Conservation (phyloP, 1,139 yeast species). For the Suhomyces wounanorum region DNA sequence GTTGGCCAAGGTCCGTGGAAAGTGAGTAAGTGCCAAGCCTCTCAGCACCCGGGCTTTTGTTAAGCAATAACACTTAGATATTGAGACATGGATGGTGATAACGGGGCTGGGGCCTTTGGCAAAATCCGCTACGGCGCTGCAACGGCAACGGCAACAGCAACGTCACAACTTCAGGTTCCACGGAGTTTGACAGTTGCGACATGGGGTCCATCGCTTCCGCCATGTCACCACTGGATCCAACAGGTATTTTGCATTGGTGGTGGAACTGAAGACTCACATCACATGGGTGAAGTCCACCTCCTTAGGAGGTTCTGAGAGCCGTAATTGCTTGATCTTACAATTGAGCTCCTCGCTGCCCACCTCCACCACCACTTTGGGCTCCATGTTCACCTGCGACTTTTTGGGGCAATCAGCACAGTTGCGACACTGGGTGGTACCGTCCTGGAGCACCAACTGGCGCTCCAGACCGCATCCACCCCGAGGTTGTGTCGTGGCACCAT, state of each 20-base stretch:
- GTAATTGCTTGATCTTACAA: conserved; percentile 1
- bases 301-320: not conserved
- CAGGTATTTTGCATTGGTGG: not conserved
- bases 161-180: too few species aligned
- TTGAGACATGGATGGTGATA: too few species aligned
- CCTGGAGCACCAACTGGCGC: conserved; percentile 22
- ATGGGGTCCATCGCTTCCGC: too few species aligned
- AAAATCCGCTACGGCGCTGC: too few species aligned
- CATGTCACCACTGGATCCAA: too few species aligned
- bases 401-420: conserved; percentile 34
- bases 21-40: too few species aligned
- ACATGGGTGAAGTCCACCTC: conserved; percentile 11
- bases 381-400: conserved; percentile 8
- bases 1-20: too few species aligned
- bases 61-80: too few species aligned
- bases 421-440: conserved; percentile 26
- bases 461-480: conserved; percentile 20
- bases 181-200: too few species aligned
- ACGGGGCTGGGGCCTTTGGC: too few species aligned
- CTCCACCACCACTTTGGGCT: conserved; percentile 9
- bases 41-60: too few species aligned
- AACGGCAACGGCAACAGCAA: too few species aligned
- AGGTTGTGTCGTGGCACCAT: not conserved
- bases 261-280: not conserved
- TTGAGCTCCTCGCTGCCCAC: conserved; percentile 7